Conservation (phyloP, 371 early-diverging fungal species). For the Syncephalastrum monosporum region DNA sequence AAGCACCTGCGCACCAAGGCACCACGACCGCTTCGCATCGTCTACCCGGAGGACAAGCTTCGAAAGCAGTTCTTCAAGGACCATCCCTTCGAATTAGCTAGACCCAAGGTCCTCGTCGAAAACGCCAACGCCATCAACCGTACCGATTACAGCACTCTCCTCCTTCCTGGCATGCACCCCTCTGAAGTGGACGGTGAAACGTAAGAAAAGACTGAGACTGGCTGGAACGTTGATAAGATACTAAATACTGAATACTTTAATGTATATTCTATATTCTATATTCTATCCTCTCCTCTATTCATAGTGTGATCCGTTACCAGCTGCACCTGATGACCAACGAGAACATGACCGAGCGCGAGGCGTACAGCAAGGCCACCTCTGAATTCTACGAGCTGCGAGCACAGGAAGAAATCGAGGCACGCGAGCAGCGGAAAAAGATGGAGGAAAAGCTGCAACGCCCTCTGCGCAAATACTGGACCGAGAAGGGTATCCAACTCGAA, state of each 20-base stretch:
- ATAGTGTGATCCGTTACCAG: slow-evolving; percentile 77
- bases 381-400: slow-evolving; percentile 75
- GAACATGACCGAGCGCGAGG: slow-evolving; percentile 66
- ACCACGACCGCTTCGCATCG: slow-evolving; percentile 66
- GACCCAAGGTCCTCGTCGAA: slow-evolving; percentile 69
- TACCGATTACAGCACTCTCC: slow-evolving; percentile 41
- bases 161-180: slow-evolving; percentile 53
- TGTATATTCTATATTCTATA: not conserved
- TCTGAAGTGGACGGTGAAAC: slow-evolving; percentile 64
- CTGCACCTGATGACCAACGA: slow-evolving; percentile 65
- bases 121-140: slow-evolving; percentile 45
- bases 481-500: slow-evolving; percentile 36
- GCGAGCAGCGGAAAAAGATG: slow-evolving; percentile 61
- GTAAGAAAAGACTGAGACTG: slow-evolving; percentile 40
- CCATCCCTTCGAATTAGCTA: slow-evolving; percentile 84
- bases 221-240: not conserved
- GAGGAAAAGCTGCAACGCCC: slow-evolving; percentile 20
- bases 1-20: slow-evolving; percentile 57
- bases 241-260: no score
- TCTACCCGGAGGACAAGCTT: slow-evolving; percentile 86
- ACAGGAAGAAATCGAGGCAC: slow-evolving; percentile 65
- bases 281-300: not conserved
- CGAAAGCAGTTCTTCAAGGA: slow-evolving; percentile 82
- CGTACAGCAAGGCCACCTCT: slow-evolving; percentile 68
- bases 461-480: slow-evolving; percentile 29